Conservation (phyloP, 257 asterid genomes). For the Handroanthus guayacan region DNA sequence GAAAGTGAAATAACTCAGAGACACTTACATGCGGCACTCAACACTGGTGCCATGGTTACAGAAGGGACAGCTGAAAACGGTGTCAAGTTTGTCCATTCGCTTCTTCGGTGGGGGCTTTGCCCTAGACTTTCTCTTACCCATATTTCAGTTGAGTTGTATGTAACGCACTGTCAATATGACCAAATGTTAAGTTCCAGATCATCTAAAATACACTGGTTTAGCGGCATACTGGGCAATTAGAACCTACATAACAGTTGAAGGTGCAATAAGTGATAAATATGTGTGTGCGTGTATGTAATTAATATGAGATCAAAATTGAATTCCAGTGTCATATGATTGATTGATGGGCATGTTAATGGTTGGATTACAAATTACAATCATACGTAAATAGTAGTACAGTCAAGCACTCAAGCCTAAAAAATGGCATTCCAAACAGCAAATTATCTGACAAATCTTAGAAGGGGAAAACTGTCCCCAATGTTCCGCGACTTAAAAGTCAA, state of each 20-base stretch:
- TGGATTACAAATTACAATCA: background rate
- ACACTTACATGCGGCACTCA: conserved; percentile 82
- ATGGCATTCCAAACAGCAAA: background rate
- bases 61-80: conserved; percentile 95
- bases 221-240: background rate
- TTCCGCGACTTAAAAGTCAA: background rate
- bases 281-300: background rate
- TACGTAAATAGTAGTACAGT: background rate
- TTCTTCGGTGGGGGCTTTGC: conserved; percentile 95
- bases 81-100: conserved; percentile 95
- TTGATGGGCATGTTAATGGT: background rate
- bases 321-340: background rate
- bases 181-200: conserved; percentile 1
- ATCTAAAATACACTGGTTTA: background rate
- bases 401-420: background rate
- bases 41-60: conserved; percentile 94
- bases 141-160: conserved; percentile 36
- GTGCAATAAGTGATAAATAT: background rate
- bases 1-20: background rate
- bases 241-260: background rate
- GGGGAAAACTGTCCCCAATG: background rate
- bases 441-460: background rate
- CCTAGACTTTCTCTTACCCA: conserved; percentile 98
- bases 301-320: background rate
- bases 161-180: conserved; percentile 11